phyloP scores from a whole-genome alignment of 768 basidiomycete species.

The Hortiboletus campestris region DNA sequence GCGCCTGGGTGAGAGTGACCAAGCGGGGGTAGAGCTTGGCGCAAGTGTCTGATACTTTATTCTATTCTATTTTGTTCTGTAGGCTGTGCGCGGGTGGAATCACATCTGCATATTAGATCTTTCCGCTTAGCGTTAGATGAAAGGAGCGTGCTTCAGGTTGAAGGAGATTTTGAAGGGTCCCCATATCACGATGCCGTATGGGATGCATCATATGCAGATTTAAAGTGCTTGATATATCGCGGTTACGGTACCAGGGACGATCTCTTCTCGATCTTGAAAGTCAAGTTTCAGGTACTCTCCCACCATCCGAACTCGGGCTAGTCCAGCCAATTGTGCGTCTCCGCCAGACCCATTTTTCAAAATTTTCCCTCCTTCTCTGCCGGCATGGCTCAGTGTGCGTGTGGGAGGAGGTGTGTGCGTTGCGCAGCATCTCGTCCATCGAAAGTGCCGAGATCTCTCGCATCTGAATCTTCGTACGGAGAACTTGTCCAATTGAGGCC shows the following conservation, averaged over 20 bases:
- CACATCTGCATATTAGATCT: constrained; percentile 34
- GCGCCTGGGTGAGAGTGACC: not conserved
- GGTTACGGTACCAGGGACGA: constrained; percentile 37
- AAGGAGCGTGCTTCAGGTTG: constrained; percentile 30
- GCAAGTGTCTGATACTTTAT: constrained; percentile 6
- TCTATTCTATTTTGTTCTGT: constrained; percentile 15
- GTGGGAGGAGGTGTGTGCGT: constrained; percentile 15
- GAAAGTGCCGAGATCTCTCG: constrained; percentile 22
- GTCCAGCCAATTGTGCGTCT: constrained; percentile 26
- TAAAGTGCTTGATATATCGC: constrained; percentile 33
- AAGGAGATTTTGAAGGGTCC: constrained; percentile 23
- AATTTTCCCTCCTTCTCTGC: constrained; percentile 17
- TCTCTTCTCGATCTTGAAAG: constrained; percentile 37
- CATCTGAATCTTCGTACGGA: constrained; percentile 25
- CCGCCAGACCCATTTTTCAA: constrained; percentile 16
- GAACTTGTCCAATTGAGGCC: constrained; percentile 23
- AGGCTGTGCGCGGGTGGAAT: constrained; percentile 27
- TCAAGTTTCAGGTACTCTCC: constrained; percentile 37
- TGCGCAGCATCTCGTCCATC: constrained; percentile 19
- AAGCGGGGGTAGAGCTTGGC: constrained; percentile 15
- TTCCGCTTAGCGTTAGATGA: constrained; percentile 38
- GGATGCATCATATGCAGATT: constrained; percentile 35
- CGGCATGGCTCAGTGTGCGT: constrained; percentile 22
- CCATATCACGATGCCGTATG: constrained; percentile 35
- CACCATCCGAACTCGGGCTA: constrained; percentile 23